Conservation (phyloP, 1,284 basidiomycete genomes). For the Stereum hirsutum region DNA sequence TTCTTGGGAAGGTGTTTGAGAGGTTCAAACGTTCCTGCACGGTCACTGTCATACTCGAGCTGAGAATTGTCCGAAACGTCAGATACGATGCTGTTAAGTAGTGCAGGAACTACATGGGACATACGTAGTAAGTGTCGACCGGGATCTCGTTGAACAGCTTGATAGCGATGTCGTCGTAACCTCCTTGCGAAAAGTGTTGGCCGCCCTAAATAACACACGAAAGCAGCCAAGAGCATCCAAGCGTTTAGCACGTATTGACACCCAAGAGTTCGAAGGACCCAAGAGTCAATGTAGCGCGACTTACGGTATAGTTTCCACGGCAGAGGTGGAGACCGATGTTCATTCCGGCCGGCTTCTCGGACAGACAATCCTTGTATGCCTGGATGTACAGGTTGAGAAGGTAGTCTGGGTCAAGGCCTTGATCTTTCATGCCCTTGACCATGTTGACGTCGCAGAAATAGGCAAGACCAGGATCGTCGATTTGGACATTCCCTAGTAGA, state of each 20-base stretch:
- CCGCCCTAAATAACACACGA: no score
- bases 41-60: conserved; percentile 74
- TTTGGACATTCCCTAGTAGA: conserved; percentile 55
- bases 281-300: background rate
- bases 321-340: conserved; percentile 68
- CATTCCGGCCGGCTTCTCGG: conserved; percentile 54
- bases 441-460: conserved; percentile 58
- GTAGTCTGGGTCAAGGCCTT: conserved; percentile 50
- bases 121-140: conserved; percentile 68
- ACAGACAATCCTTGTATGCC: conserved; percentile 60
- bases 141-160: conserved; percentile 69
- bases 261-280: no score
- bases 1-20: conserved; percentile 55
- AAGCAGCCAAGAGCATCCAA: no score
- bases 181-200: conserved; percentile 62
- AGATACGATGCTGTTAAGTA: background rate
- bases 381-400: conserved; percentile 64
- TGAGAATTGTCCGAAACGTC: no score
- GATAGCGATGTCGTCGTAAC: conserved; percentile 65
- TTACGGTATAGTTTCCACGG: conserved; percentile 67
- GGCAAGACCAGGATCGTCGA: conserved; percentile 67
- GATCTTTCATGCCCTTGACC: conserved; percentile 53
- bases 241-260: no score
- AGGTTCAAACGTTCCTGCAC: conserved; percentile 64
- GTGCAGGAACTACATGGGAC: conserved; percentile 13